These are phyloP conservation scores for Corchorus capsularis DNA, from an alignment of 345 rosid species.

Conservation along the genomic window DNA sequence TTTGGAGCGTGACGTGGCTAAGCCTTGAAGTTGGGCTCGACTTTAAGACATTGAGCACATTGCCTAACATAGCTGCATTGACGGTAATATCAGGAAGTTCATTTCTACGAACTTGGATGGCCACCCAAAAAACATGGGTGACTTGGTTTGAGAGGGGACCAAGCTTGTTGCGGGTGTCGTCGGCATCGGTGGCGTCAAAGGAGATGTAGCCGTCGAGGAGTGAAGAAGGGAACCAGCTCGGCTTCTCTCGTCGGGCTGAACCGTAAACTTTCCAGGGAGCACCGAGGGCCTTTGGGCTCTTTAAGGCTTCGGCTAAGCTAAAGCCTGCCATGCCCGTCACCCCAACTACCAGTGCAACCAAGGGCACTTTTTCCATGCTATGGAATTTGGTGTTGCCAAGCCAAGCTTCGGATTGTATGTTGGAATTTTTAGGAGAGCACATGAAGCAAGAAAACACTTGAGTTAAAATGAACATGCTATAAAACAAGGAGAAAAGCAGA, in stretches of 20 bases:
- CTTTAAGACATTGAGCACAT: no score
- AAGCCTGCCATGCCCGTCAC: slow-evolving; percentile 49
- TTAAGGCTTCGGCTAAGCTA: slow-evolving; percentile 37
- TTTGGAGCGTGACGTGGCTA: no score
- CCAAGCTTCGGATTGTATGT: no score
- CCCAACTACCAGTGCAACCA: slow-evolving; percentile 23
- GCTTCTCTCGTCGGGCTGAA: slow-evolving; percentile 26
- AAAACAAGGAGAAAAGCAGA: no score
- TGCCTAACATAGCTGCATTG: neutral
- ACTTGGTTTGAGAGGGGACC: no score
- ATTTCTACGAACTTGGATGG: slow-evolving; percentile 20
- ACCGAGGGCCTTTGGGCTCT: slow-evolving; percentile 27
- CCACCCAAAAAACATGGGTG: no score
- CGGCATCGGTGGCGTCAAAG: slow-evolving; percentile 22
- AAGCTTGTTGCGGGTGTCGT: neutral
- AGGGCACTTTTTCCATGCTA: neutral
- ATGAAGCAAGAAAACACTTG: no score
- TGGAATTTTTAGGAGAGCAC: no score
- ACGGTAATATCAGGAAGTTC: slow-evolving; percentile 24
- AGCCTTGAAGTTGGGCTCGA: no score
- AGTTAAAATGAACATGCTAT: no score
- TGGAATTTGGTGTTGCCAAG: no score
- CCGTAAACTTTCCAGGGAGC: slow-evolving; percentile 43
- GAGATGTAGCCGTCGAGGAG: slow-evolving; percentile 23
- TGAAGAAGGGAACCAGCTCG: slow-evolving; percentile 38